Percentiles rank a stretch among this genome's conserved stretches.
phyloP scores from a whole-genome alignment of 2,329 filamentous ascomycete species.

The Xylaria multiplex region DNA sequence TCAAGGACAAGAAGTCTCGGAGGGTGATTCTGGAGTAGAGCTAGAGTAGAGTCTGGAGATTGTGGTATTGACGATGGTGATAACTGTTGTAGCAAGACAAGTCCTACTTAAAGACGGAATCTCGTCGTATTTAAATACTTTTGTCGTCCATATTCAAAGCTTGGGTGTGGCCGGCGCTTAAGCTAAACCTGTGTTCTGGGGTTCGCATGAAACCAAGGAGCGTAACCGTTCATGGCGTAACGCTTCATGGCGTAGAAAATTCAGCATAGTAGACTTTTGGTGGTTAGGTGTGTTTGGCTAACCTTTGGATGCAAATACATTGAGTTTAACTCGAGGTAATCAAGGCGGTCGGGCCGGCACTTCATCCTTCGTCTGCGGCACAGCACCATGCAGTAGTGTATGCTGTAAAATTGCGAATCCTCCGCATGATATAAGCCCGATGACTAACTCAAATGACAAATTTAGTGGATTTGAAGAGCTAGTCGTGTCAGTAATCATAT shows the following conservation, averaged over 20 bases:
- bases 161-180: neutral
- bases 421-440: neutral
- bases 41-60: neutral
- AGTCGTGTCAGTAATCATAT: neutral
- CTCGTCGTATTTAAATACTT: conserved; percentile 5
- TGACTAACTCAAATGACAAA: conserved; percentile 6
- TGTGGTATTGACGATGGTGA: neutral
- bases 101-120: neutral
- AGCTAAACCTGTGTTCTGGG: neutral
- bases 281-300: no score
- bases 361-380: neutral
- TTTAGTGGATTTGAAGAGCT: neutral
- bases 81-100: neutral
- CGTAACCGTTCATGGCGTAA: neutral
- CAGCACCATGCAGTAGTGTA: neutral
- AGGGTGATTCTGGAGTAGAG: neutral
- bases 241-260: neutral
- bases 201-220: neutral
- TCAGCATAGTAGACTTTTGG: neutral
- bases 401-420: neutral
- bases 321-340: no score
- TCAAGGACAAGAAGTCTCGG: neutral
- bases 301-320: no score
- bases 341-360: neutral
- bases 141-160: neutral